Evolutionary conservation across 768 basidiomycete genomes (phyloP), one percentile per base, ranked within the genome.

Genomic region (Tylopilus rubrobrunneus): DNA sequence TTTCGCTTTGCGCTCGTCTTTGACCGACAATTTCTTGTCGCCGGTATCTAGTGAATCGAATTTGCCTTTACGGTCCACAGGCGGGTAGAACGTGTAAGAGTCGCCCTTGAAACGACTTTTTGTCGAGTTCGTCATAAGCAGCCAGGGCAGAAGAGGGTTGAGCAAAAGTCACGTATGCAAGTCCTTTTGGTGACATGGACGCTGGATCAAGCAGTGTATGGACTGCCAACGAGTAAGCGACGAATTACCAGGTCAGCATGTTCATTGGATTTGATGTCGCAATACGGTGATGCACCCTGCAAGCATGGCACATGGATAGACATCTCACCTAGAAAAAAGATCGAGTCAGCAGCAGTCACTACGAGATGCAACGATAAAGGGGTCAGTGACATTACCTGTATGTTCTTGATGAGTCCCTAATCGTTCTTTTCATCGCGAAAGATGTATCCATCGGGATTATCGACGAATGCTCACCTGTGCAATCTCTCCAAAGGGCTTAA

Each of bases 21-120:
- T 89, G 55, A 91, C 72, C 5, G 83, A 68, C 27, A 72, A 75
- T 57, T 74, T 78, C 53, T 78, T 81, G 45, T 68, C 71, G 1
- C 46, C 60, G 3, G 70, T 73, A 17, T 77, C 74, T 37, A 71
- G 75, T 3, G 74, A 67, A 42, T 76, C 71, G 7, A 69, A 59
- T 46, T 77, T 78, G 28, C 78, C 71, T 61, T 77, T 81, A 49
- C 84, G 74, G 62, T 91, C 84, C 2, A 91, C 82, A 1, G 92
- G 19, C 93, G 0, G 89, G 89, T 1, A 99, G 76, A 49, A 98
- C 85, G 65, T 98, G 97, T 2, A 99, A 68, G 0, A 98, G 69
- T 28, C 97, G 84, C 4, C 97, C 97, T 71, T 95, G 93, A 69
- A 97, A 94, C 0, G 91, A 84, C 36, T 78, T 85, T 52, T 84